A percentile compares a stretch with the other conserved stretches of the same genome.
Conservation (phyloP, 2,329 filamentous ascomycete species). For the Fusarium odoratissimum region DNA sequence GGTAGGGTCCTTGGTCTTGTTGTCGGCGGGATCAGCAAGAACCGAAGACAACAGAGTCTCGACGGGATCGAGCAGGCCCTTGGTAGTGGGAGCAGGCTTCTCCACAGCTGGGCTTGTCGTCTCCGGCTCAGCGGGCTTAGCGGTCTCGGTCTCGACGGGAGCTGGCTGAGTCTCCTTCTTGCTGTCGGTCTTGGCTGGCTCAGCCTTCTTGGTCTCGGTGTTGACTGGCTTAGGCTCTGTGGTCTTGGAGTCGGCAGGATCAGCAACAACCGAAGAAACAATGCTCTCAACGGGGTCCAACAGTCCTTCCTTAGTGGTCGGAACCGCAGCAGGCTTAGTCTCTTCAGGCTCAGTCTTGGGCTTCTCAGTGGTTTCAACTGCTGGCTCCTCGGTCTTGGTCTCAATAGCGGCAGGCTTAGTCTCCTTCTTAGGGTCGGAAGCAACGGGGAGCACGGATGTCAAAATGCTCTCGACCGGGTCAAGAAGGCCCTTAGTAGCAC, state of each 20-base stretch:
- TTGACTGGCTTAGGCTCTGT: slow-evolving; percentile 14
- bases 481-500: slow-evolving; percentile 14
- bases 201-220: slow-evolving; percentile 8
- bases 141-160: slow-evolving; percentile 12
- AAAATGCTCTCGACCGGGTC: slow-evolving; percentile 28
- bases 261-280: slow-evolving; percentile 25
- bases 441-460: slow-evolving; percentile 8
- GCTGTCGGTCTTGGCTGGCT: slow-evolving; percentile 1
- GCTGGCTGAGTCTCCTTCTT: slow-evolving; percentile 3
- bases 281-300: slow-evolving; percentile 37
- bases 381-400: slow-evolving; percentile 5
- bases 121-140: slow-evolving; percentile 16
- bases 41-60: slow-evolving; percentile 33
- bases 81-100: slow-evolving; percentile 26
- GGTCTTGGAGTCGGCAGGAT: slow-evolving; percentile 20
- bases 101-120: slow-evolving; percentile 8
- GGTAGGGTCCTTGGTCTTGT: slow-evolving; percentile 12
- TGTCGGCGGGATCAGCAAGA: slow-evolving; percentile 23
- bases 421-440: not conserved
- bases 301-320: slow-evolving; percentile 29
- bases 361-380: slow-evolving; percentile 1
- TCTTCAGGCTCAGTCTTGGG: not conserved
- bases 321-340: not conserved
- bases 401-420: not conserved
- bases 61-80: slow-evolving; percentile 36